These are phyloP conservation scores for Chlamydomonas eustigma DNA, from an alignment of 139 green algal species.

Conservation along the genomic window DNA sequence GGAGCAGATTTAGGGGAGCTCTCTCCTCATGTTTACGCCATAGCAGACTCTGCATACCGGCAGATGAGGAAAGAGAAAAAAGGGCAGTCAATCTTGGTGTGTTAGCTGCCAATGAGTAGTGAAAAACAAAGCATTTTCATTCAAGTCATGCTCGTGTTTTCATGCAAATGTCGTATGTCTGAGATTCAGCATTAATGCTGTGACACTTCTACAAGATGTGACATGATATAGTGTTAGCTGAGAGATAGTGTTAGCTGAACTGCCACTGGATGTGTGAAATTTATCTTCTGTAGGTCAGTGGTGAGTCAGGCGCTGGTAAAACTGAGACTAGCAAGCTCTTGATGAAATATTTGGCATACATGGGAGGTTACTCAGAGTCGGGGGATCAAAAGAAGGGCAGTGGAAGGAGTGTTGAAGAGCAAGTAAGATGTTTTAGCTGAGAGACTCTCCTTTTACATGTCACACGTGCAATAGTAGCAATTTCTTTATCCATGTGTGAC, in stretches of 20 bases:
- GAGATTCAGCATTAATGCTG: not conserved
- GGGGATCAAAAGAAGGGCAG: slow-evolving; percentile 21
- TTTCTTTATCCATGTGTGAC: not conserved
- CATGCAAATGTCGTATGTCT: not conserved
- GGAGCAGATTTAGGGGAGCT: slow-evolving; percentile 83
- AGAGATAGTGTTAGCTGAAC: too few relatives aligned
- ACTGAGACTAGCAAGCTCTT: slow-evolving; percentile 99
- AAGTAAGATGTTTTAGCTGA: slow-evolving; percentile 34
- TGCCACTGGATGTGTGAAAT: too few relatives aligned
- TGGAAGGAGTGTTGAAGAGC: slow-evolving; percentile 70
- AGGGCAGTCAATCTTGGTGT: slow-evolving; percentile 86
- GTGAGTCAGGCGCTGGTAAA: slow-evolving; percentile 97
- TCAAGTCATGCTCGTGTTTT: not conserved
- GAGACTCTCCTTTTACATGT: too few relatives aligned
- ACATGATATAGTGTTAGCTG: too few relatives aligned
- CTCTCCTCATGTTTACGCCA: slow-evolving; percentile 88
- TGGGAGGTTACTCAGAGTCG: slow-evolving; percentile 61
- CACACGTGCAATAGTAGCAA: not conserved
- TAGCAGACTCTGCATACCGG: slow-evolving; percentile 79
- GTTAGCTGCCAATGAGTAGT: slow-evolving; percentile 3
- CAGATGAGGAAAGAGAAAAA: slow-evolving; percentile 78
- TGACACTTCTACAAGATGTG: not conserved
- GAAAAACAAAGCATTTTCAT: not conserved
- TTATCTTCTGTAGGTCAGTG: slow-evolving; percentile 64
- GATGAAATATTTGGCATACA: slow-evolving; percentile 85